These are phyloP conservation scores for Thalia dealbata DNA, from an alignment of 176 grass and related monocot genomes.

Conservation along the genomic window DNA sequence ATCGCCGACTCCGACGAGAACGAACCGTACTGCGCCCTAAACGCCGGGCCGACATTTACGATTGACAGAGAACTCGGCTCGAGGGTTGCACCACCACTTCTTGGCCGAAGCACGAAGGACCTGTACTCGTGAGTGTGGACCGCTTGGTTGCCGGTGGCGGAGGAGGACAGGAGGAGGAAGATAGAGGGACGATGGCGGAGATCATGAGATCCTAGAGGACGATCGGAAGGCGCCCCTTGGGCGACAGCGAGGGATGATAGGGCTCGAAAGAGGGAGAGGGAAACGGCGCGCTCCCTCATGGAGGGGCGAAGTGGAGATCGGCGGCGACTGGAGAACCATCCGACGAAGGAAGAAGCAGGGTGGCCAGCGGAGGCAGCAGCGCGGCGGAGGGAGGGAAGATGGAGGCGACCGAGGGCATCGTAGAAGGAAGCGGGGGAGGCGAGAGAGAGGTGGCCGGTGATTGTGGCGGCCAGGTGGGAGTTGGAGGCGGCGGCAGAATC, in stretches of 20 bases:
- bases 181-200: conserved; percentile 32
- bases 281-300: conserved; percentile 42
- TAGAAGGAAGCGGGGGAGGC: conserved; percentile 31
- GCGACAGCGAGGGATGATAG: conserved; percentile 20
- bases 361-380: background rate
- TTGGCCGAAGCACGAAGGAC: conserved; percentile 13
- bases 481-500: conserved; percentile 19
- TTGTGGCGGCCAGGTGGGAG: conserved; percentile 12
- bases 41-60: conserved; percentile 26
- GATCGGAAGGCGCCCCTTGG: conserved; percentile 22
- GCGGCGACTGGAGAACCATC: conserved; percentile 67
- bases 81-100: background rate
- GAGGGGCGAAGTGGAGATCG: conserved; percentile 35
- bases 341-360: conserved; percentile 15
- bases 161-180: conserved; percentile 37
- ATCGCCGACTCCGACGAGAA: conserved; percentile 39
- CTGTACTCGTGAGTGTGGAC: conserved; percentile 24
- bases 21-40: conserved; percentile 41
- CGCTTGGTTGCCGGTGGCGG: conserved; percentile 28
- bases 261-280: conserved; percentile 29
- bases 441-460: conserved; percentile 41
- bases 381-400: background rate
- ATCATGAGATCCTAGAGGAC: conserved; percentile 15
- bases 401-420: conserved; percentile 31
- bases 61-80: conserved; percentile 27